Evolutionary conservation across 371 early-diverging fungal species (phyloP).

Genomic region (Thermomucor indicae-seudaticae): DNA sequence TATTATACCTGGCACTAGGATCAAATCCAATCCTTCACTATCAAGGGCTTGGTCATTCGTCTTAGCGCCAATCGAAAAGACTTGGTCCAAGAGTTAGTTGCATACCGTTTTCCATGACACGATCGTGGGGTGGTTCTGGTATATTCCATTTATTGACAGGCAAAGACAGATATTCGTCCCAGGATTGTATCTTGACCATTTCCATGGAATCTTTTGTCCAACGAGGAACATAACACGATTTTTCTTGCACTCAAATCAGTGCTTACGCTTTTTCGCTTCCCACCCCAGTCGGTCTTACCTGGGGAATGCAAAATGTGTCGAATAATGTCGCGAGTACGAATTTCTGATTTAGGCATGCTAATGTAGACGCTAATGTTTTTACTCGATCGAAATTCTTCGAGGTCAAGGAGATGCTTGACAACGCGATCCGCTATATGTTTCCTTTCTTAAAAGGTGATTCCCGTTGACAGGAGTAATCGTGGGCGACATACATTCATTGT

Average conservation of each 20-base stretch:
- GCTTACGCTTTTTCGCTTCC: neutral
- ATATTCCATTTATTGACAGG: conserved; percentile 68
- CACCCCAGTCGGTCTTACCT: neutral
- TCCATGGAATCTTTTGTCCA: conserved; percentile 63
- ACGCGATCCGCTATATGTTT: conserved; percentile 44
- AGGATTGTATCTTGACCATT: conserved; percentile 61
- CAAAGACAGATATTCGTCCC: conserved; percentile 55
- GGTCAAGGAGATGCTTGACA: conserved; percentile 36
- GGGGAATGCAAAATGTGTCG: conserved; percentile 40
- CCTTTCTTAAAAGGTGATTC: neutral
- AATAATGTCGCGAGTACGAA: conserved; percentile 54
- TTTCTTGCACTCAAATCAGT: conserved; percentile 36
- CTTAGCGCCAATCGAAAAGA: neutral
- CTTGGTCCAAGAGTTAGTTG: neutral
- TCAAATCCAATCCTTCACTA: conserved; percentile 53
- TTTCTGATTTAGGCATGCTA: conserved; percentile 60
- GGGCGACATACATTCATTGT: conserved; percentile 6
- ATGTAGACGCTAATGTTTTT: conserved; percentile 61
- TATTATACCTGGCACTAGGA: conserved; percentile 60
- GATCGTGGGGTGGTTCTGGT: conserved; percentile 57
- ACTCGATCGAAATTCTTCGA: conserved; percentile 44
- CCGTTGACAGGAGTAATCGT: neutral
- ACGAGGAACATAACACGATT: conserved; percentile 63
- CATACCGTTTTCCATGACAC: conserved; percentile 53
- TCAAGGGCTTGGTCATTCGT: conserved; percentile 35